Base-by-base conservation (phyloP, 352 stramenopile genomes). In the Aphanomyces cochlioides region DNA sequence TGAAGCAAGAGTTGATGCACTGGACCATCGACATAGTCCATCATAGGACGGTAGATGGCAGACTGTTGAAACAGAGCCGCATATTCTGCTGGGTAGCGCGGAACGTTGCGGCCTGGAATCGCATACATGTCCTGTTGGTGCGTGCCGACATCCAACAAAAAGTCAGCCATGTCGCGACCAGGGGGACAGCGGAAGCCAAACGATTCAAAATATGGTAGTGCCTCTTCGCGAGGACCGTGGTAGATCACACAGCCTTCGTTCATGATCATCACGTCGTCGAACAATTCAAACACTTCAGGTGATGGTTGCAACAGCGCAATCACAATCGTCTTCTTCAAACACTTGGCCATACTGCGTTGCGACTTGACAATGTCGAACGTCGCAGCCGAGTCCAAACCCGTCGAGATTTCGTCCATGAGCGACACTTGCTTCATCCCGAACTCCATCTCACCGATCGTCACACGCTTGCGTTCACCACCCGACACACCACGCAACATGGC, bases 221-320 rank as follows among this genome's bases (percentile, higher is more conserved):
- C 78, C 72, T 80, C 53, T 78, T 80, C 63, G 77, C 78, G 76
- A 76, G 87, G 64, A 86, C 77, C 67, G 92, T 77, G 79, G 70
- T 96, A 98, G 5, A 98, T 81, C 21, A 98, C 79, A 57, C 84
- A 74, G 58, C 94, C 93, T 39, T 94, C 77, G 68, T 89, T 83
- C 36, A 98, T 72, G 8, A 98, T 57, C 28, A 97, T 82, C 1
- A 98, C 67, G 53, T 97, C 88, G 77, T 98, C 94, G 78, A 98
- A 98, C 8, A 97, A 77, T n/a, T 83, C 80, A 48, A 96, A 84
- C 2, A 96, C 87, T 80, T 98, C 94, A 19, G 94, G 93, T 1
- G 92, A 78, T 53, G 94, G 93, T 66, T 98, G 80, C 15, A 96
- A 78, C 37, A 97, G 73, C 1, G 87, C 85, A 3, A 97, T 81